phyloP scores from a whole-genome alignment of 1,284 basidiomycete species.

The Marasmius oreades region DNA sequence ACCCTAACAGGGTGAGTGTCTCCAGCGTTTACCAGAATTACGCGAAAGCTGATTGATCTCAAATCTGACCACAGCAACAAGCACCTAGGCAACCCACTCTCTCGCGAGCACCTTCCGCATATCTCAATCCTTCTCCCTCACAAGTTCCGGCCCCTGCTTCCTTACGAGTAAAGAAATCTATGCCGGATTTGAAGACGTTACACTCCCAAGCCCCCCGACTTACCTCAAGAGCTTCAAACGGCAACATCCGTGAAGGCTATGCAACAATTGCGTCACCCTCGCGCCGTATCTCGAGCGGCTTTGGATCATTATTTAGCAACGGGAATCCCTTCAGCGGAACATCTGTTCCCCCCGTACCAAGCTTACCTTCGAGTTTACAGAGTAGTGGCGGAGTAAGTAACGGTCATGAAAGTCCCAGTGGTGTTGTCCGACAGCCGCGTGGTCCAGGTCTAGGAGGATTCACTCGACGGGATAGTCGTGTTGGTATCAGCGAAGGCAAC shows the following conservation, averaged over 20 bases:
- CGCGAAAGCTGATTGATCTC: neutral
- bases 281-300: slow-evolving; percentile 67
- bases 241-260: slow-evolving; percentile 88
- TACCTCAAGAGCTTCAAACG: slow-evolving; percentile 80
- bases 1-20: slow-evolving; percentile 66
- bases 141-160: slow-evolving; percentile 44
- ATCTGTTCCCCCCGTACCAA: slow-evolving; percentile 73
- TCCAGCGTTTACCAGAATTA: slow-evolving; percentile 10
- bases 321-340: slow-evolving; percentile 37
- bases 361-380: slow-evolving; percentile 49
- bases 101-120: slow-evolving; percentile 71
- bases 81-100: slow-evolving; percentile 47
- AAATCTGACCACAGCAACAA: slow-evolving; percentile 31
- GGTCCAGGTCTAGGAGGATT: slow-evolving; percentile 75
- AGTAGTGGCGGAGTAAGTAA: slow-evolving; percentile 29
- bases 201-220: slow-evolving; percentile 80
- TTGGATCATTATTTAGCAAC: slow-evolving; percentile 63
- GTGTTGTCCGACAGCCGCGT: slow-evolving; percentile 77
- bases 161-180: slow-evolving; percentile 90
- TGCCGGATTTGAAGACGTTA: slow-evolving; percentile 89
- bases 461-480: slow-evolving; percentile 59
- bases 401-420: slow-evolving; percentile 40
- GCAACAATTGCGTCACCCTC: slow-evolving; percentile 83
- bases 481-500: slow-evolving; percentile 49
- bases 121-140: slow-evolving; percentile 53